These are phyloP conservation scores for Pyropia haitanensis DNA, from an alignment of 23 red algal genomes.

Conservation along the genomic window DNA sequence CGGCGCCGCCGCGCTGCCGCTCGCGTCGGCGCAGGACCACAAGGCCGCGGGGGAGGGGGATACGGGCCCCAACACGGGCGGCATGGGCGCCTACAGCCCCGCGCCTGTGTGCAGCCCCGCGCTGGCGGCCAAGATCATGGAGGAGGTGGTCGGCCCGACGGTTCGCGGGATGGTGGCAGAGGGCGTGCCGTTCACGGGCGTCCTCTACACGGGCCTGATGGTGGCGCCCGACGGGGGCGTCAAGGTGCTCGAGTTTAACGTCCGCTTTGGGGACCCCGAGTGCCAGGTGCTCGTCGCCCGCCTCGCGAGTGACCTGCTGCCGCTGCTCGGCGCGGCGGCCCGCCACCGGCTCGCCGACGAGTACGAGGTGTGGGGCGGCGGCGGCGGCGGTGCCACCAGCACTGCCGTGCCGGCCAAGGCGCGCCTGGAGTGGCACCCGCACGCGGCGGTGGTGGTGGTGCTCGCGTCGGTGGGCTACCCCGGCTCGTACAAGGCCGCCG, in stretches of 20 bases:
- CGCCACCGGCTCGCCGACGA: constrained; percentile 16
- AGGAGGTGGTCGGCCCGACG: constrained; percentile 64
- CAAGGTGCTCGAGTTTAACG: constrained; percentile 90
- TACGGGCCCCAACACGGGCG: constrained; percentile 87
- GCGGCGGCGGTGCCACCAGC: background rate
- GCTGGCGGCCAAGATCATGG: constrained; percentile 43
- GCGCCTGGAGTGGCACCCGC: constrained; percentile 49
- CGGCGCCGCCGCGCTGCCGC: constrained; percentile 64
- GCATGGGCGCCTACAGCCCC: constrained; percentile 95
- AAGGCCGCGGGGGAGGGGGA: constrained; percentile 84
- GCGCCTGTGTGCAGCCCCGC: constrained; percentile 70
- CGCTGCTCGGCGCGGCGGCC: constrained; percentile 70
- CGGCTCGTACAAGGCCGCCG: constrained; percentile 43
- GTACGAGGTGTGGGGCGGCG: background rate
- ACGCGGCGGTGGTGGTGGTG: constrained; percentile 69
- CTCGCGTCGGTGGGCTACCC: constrained; percentile 86
- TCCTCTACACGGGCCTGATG: constrained; percentile 92
- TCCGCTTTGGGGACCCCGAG: constrained; percentile 97
- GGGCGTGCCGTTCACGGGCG: constrained; percentile 62
- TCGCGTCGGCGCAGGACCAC: constrained; percentile 95
- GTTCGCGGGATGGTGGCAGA: constrained; percentile 79
- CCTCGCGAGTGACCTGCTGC: constrained; percentile 75
- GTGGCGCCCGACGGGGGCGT: constrained; percentile 16
- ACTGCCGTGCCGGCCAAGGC: background rate
- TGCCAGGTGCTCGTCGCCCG: constrained; percentile 86